Base-by-base conservation (phyloP, 768 basidiomycete genomes). In the Tylopilus vinaceipallidus region DNA sequence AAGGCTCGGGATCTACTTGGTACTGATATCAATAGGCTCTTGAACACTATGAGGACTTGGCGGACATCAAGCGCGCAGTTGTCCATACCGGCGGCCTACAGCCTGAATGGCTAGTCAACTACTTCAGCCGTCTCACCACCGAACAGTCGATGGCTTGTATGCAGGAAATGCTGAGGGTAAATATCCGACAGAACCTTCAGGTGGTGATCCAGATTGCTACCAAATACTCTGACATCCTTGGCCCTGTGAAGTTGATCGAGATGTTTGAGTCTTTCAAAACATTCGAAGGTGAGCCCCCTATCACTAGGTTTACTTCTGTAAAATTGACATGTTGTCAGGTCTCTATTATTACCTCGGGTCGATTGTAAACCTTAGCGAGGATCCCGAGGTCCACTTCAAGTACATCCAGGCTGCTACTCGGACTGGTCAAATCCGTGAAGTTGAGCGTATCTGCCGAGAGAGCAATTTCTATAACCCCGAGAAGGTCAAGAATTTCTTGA, bases 401-500 rank as follows among this genome's bases (percentile, higher is more conserved):
- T 98, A 98, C 73, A 98, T 99, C 64, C 95, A 98, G 65, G 97
- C 97, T 23, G 97, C 97, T 6, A 95, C 94, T 2, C 85, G 95
- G 23, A 99, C 97, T 24, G 95, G 95, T 35, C 97, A 98, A 67
- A 94, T 99, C 59, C 88, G 97, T 42, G 97, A 99, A 68, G 97
- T 99, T 49, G 97, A 99, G 72, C 93, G 97, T 39, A 95, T 99
- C 63, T 98, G 95, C 66, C 80, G 97, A 46, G 97, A 99, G 74
- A 93, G 90, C 70, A 98, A 98, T 73, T 78, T 76, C 73, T 98
- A 98, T 80, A 98, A 95, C 70, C 91, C 97, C 1, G 97, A 99
- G 76, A 99, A 99, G 72, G 97, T 98, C 81, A 98, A 99, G 80
- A 99, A 99, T 73, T 98, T 98, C 86, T 83, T 98, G 69, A 98